Percentiles rank a stretch among this genome's conserved stretches.
Conservation (phyloP, 2,329 filamentous ascomycete species). For the Botrytis medusae region DNA sequence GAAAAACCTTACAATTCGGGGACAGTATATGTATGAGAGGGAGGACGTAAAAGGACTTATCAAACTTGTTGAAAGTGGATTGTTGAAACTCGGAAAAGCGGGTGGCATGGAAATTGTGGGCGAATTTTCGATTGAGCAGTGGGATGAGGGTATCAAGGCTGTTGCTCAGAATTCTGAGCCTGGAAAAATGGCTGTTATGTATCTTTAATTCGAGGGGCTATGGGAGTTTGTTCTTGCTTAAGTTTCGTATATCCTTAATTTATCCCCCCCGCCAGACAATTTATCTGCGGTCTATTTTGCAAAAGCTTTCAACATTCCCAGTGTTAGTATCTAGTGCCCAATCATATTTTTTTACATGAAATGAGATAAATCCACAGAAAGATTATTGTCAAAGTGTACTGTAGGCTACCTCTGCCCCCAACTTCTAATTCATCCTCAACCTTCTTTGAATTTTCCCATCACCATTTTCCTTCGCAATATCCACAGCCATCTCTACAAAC, state of each 20-base stretch:
- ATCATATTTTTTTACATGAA: not conserved
- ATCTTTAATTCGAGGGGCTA: not conserved
- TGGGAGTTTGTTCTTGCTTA: not conserved
- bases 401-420: not conserved
- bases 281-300: not conserved
- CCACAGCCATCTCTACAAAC: constrained; percentile 26
- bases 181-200: constrained; percentile 1
- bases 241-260: not conserved
- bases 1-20: constrained; percentile 42
- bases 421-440: not conserved
- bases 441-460: not conserved
- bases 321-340: not conserved
- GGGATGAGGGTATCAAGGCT: constrained; percentile 23
- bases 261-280: not conserved
- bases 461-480: constrained; percentile 29
- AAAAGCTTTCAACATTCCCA: not conserved
- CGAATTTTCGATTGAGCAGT: constrained; percentile 24
- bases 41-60: constrained; percentile 44
- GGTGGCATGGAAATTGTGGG: constrained; percentile 12
- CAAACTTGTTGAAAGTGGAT: constrained; percentile 44
- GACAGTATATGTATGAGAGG: constrained; percentile 49
- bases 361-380: not conserved
- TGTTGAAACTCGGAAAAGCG: constrained; percentile 22
- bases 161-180: constrained; percentile 32
- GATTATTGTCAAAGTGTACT: not conserved